phyloP scores from a whole-genome alignment of 2,329 filamentous ascomycete species.

The Colletotrichum spaethianum region DNA sequence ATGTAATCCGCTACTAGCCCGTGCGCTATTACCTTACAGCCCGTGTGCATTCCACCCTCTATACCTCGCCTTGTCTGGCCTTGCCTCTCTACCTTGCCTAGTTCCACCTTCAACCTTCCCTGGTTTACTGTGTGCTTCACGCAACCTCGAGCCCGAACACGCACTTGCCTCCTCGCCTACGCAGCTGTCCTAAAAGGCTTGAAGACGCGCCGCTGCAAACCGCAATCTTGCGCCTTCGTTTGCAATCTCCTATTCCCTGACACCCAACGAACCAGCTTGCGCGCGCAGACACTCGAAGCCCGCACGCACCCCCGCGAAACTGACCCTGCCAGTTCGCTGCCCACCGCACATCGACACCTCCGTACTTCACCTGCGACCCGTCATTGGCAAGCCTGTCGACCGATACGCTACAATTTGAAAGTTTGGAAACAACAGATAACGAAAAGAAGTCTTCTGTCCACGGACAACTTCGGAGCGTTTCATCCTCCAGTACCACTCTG shows the following conservation, averaged over 20 bases:
- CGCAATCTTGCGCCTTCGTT: not conserved
- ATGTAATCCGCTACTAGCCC: constrained; percentile 13
- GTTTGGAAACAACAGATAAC: not conserved
- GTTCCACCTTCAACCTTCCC: constrained; percentile 11
- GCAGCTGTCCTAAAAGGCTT: not conserved
- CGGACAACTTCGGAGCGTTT: not conserved
- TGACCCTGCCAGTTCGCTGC: constrained; percentile 7
- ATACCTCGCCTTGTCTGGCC: constrained; percentile 11
- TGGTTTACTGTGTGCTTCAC: constrained; percentile 16
- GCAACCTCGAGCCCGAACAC: constrained; percentile 6
- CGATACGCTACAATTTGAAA: not conserved
- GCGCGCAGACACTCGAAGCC: constrained; percentile 7
- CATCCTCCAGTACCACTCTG: not conserved
- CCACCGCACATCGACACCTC: constrained; percentile 6
- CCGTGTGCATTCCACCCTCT: constrained; percentile 2
- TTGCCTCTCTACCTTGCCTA: constrained; percentile 15
- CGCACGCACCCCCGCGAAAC: constrained; percentile 15
- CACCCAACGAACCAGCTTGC: not conserved
- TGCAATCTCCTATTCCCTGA: not conserved
- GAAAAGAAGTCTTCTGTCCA: not conserved
- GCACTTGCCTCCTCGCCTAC: not conserved
- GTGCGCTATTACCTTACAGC: not conserved
- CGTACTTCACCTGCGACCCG: not conserved
- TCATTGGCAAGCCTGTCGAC: not conserved
- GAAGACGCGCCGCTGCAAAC: constrained; percentile 5